Evolutionary conservation across 805 yeast genomes (phyloP), one percentile per base, ranked within the genome.

Genomic region (Candida xyloterini): DNA sequence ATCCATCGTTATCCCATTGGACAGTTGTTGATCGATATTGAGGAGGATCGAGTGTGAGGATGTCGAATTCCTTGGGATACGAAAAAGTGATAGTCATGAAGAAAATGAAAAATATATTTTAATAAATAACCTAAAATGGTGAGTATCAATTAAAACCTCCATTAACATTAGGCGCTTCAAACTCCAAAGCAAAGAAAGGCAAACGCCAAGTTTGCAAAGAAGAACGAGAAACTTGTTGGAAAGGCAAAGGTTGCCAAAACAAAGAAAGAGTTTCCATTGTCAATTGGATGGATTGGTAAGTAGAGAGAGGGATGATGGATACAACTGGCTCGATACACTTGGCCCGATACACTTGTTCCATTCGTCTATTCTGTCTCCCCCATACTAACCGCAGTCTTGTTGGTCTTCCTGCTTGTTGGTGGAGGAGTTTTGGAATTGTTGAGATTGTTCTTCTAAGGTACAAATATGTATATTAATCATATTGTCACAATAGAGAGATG

Each of bases 101-200:
- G 16, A 13, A 24, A 22, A 11, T 23, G 23, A 15, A 35, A 25
- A 21, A 3, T 15, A 10, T 15, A 20, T 16, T 30, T 13, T 9
- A 15, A 26, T 15, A 26, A 18, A 31, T 7, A 38, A 31, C 13
- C 15, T 28, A n/a, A 22, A 21, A 38, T 38, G 42, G 42, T 38
- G 18, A 21, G 42, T 38, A n/a, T 26, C 10, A 23, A n/a, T 30
- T 22, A 11, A 3, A 22, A 26, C 2, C 15, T 3, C 16, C 11
- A 27, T 34, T 39, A 32, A 38, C 36, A 9, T 15, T 35, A 63
- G 90, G 86, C 85, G 47, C 56, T 71, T 23, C 96, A 89, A 72
- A 84, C 96, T 16, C 90, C 93, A 42, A 80, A 76, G 55, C 96
- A 90, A 67, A 82, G 90, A 66, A 70, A 76, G 39, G 96, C 95